These are phyloP conservation scores for Casuarina cunninghamiana DNA, from an alignment of 306 rosid species.

Conservation along the genomic window DNA sequence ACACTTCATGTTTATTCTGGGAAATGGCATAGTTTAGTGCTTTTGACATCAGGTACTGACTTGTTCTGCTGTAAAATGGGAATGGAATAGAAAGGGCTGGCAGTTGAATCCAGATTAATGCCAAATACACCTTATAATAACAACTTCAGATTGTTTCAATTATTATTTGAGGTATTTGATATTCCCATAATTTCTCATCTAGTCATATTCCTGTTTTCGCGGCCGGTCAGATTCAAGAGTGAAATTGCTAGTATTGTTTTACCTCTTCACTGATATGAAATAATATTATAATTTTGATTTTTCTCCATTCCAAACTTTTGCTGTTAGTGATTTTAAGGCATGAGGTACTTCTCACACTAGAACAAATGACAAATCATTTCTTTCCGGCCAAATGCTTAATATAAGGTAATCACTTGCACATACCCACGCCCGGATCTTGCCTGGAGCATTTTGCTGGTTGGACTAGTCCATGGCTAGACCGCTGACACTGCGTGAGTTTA, in stretches of 20 bases:
- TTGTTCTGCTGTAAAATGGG: not conserved
- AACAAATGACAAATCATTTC: not conserved
- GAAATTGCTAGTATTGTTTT: not conserved
- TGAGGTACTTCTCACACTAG: not conserved
- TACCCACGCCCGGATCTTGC: not conserved
- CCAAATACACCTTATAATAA: not conserved
- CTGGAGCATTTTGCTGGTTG: not conserved
- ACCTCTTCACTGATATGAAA: not conserved
- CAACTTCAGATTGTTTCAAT: not conserved
- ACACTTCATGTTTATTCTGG: not conserved
- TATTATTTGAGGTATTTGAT: not conserved
- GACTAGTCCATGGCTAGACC: not conserved
- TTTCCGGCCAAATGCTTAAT: not conserved
- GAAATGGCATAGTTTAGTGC: not conserved
- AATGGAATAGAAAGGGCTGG: not conserved
- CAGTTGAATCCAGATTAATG: not conserved
- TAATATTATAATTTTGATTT: not conserved
- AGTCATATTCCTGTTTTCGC: not conserved
- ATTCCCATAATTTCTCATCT: not conserved
- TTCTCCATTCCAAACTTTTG: not conserved
- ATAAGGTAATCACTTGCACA: not conserved
- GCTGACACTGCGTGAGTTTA: not conserved
- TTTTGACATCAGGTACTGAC: not conserved
- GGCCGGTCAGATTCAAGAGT: not conserved
- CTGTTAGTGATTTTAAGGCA: not conserved